Evolutionary conservation across 2,329 filamentous ascomycete species (phyloP).

Genomic region (Dichotomopilus funicola): DNA sequence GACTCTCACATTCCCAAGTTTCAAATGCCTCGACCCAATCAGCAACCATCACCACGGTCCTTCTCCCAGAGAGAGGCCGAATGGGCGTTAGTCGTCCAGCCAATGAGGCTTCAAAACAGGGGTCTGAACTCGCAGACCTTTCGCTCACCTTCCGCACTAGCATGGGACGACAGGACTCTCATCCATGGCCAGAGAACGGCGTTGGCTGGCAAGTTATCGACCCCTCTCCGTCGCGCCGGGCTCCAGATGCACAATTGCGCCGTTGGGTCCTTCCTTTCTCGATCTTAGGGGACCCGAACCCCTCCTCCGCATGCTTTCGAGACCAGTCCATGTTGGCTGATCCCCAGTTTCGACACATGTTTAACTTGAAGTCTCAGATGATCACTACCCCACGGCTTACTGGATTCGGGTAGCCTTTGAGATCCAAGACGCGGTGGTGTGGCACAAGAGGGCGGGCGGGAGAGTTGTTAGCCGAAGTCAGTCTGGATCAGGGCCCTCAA

Average conservation of each 20-base stretch:
- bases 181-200: conserved; percentile 22
- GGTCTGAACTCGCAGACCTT: conserved; percentile 24
- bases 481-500: not conserved
- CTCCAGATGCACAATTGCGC: conserved; percentile 17
- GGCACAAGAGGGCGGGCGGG: not conserved
- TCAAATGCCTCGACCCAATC: conserved; percentile 19
- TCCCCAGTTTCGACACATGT: not conserved
- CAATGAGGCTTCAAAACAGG: conserved; percentile 26
- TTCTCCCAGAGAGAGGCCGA: conserved; percentile 21
- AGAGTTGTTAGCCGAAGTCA: not conserved
- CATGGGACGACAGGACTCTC: conserved; percentile 17
- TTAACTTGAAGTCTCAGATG: not conserved
- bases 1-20: conserved; percentile 18
- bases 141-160: conserved; percentile 25
- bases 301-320: not conserved
- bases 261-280: conserved; percentile 16
- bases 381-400: conserved; percentile 18
- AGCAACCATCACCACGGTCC: conserved; percentile 13
- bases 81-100: conserved; percentile 21
- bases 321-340: not conserved
- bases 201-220: conserved; percentile 9
- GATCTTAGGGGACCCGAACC: conserved; percentile 3
- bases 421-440: conserved; percentile 11
- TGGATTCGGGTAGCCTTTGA: conserved; percentile 15
- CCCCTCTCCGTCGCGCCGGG: conserved; percentile 8